Percentiles rank a stretch among this genome's conserved stretches.
phyloP scores from a whole-genome alignment of 2,329 filamentous ascomycete species.

The Akanthomyces muscarius region DNA sequence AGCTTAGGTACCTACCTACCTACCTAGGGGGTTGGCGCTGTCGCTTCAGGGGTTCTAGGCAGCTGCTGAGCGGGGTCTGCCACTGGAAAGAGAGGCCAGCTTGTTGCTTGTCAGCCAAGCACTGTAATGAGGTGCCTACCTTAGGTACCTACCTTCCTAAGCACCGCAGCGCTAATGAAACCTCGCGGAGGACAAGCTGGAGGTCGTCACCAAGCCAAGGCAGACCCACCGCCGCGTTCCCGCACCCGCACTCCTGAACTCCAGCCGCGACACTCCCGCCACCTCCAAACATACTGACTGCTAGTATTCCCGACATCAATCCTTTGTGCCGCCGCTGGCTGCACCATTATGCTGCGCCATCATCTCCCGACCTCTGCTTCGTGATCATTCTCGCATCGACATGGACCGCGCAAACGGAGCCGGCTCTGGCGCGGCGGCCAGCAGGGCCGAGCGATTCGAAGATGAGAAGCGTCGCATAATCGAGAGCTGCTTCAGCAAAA shows the following conservation, averaged over 20 bases:
- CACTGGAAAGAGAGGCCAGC: too few relatives aligned
- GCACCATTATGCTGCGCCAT: conserved; percentile 14
- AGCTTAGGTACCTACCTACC: not conserved
- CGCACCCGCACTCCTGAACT: conserved; percentile 16
- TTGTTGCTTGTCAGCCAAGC: too few relatives aligned
- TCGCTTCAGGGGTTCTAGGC: not conserved
- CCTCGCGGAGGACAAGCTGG: not conserved
- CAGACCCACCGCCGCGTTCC: conserved; percentile 14
- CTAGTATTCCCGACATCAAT: conserved; percentile 6
- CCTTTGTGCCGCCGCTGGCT: conserved; percentile 5
- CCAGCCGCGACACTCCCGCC: conserved; percentile 15
- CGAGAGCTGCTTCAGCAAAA: conserved; percentile 89
- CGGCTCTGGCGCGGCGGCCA: conserved; percentile 32
- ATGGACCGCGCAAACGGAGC: conserved; percentile 40
- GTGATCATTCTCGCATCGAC: conserved; percentile 22
- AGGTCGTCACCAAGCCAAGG: not conserved
- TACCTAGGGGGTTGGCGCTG: not conserved
- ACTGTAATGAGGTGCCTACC: too few relatives aligned
- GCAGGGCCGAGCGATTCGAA: conserved; percentile 79
- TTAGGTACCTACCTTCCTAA: too few relatives aligned
- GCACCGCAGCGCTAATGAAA: too few relatives aligned
- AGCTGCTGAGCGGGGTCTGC: too few relatives aligned
- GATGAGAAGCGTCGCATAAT: conserved; percentile 95
- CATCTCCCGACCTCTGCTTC: conserved; percentile 17
- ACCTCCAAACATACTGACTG: not conserved